Percentiles rank a stretch among this genome's conserved stretches.
Evolutionary conservation across 345 rosid species (phyloP).

Genomic region (Eutrema japonicum): DNA sequence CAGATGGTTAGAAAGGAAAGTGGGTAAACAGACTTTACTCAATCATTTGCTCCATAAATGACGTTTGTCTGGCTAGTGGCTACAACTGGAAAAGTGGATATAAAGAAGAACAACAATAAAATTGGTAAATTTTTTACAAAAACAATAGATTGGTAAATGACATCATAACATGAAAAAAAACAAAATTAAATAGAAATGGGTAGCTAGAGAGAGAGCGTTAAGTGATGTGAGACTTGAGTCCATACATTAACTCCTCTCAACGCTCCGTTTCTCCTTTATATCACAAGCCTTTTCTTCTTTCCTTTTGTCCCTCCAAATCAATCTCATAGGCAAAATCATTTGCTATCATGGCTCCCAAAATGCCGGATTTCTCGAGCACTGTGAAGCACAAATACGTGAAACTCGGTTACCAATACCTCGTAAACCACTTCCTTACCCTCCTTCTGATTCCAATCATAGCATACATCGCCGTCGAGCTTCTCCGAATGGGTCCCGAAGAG

Average conservation of each 20-base stretch:
- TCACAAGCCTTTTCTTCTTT: conserved; percentile 14
- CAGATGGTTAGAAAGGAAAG: neutral
- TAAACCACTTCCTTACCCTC: conserved; percentile 64
- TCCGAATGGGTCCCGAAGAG: conserved; percentile 62
- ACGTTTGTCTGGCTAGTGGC: conserved; percentile 24
- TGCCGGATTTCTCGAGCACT: conserved; percentile 58
- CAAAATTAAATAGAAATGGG: conserved; percentile 20
- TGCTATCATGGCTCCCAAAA: conserved; percentile 45
- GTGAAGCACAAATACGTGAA: conserved; percentile 74
- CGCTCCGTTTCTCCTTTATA: conserved; percentile 38
- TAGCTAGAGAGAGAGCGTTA: conserved; percentile 29
- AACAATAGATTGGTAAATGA: neutral
- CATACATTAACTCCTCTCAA: conserved; percentile 39
- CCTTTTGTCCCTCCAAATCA: conserved; percentile 24
- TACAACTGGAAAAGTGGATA: conserved; percentile 40
- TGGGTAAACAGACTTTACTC: neutral
- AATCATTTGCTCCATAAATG: conserved; percentile 34
- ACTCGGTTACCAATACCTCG: conserved; percentile 73
- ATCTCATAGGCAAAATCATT: neutral
- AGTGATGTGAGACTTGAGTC: conserved; percentile 36
- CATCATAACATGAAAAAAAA: neutral
- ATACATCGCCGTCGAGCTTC: conserved; percentile 47
- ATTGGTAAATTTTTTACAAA: neutral
- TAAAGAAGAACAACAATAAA: neutral
- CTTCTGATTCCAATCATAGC: conserved; percentile 57